A percentile compares a stretch with the other conserved stretches of the same genome.
Evolutionary conservation across 768 basidiomycete species (phyloP).

Genomic region (Trichaptum fuscoviolaceum): DNA sequence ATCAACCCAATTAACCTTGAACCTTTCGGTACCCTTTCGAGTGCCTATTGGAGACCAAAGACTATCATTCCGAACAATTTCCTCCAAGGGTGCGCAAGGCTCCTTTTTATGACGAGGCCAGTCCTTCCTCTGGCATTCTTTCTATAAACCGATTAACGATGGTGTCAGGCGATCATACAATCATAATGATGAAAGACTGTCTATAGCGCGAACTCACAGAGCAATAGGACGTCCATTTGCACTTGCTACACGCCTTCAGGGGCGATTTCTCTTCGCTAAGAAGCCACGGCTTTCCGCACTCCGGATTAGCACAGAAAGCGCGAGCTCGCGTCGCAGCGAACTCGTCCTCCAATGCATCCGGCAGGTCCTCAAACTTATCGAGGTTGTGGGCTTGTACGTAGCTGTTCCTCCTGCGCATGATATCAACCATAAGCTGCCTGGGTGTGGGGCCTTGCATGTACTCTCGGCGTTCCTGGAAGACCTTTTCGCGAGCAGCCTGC

Average conservation of each 20-base stretch:
- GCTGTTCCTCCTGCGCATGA: background rate
- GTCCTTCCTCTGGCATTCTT: conserved; percentile 11
- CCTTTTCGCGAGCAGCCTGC: background rate
- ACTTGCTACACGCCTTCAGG: conserved; percentile 8
- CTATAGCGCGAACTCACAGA: conserved; percentile 9
- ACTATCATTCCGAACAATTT: conserved; percentile 11
- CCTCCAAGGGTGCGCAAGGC: conserved; percentile 14
- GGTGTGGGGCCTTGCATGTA: conserved; percentile 10
- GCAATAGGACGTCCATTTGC: conserved; percentile 13
- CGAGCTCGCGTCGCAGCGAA: background rate
- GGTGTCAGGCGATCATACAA: too few relatives aligned
- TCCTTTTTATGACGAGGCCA: conserved; percentile 14
- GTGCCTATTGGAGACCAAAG: conserved; percentile 13
- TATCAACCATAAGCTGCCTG: conserved; percentile 5
- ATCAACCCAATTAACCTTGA: conserved; percentile 12
- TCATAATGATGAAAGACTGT: too few relatives aligned
- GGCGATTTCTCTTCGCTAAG: conserved; percentile 1
- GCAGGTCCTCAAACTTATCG: conserved; percentile 2
- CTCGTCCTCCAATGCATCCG: conserved; percentile 8
- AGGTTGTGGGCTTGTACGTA: background rate
- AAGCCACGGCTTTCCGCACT: conserved; percentile 11
- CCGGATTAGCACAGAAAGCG: conserved; percentile 14
- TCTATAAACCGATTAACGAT: too few relatives aligned
- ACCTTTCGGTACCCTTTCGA: conserved; percentile 13
- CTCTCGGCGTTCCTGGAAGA: conserved; percentile 9